Conservation (phyloP, 371 early-diverging fungal genomes). For the Syncephalastrum monosporum region DNA sequence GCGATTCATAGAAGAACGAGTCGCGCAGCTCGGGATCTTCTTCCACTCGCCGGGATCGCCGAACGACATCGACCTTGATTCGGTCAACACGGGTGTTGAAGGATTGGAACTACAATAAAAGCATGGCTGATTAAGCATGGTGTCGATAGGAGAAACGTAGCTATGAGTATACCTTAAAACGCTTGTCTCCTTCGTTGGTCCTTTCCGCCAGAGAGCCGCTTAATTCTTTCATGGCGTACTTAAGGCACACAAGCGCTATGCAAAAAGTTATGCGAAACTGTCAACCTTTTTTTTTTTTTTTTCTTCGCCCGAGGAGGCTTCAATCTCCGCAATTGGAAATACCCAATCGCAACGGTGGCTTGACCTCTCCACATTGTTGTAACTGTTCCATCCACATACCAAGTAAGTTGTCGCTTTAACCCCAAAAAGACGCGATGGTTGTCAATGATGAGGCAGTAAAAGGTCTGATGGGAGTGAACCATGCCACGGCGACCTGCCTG, state of each 20-base stretch:
- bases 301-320: too few species aligned
- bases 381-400: too few species aligned
- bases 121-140: not conserved
- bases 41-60: slow-evolving; percentile 45
- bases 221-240: too few species aligned
- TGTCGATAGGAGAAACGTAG: not conserved
- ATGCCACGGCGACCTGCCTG: not conserved
- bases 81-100: slow-evolving; percentile 78
- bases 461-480: slow-evolving; percentile 16
- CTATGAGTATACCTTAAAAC: slow-evolving; percentile 5
- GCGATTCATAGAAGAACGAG: slow-evolving; percentile 81
- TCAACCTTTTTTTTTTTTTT: too few species aligned
- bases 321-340: too few species aligned
- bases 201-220: too few species aligned
- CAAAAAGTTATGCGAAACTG: too few species aligned
- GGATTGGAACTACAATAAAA: slow-evolving; percentile 65
- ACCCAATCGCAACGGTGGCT: too few species aligned
- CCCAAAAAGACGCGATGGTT: not conserved
- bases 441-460: slow-evolving; percentile 35
- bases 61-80: slow-evolving; percentile 76
- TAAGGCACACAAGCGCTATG: too few species aligned
- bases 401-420: not conserved
- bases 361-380: too few species aligned
- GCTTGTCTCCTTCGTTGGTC: too few species aligned
- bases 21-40: slow-evolving; percentile 68